Percentiles rank a stretch among this genome's conserved stretches.
These are phyloP conservation scores for Venturia pyrina DNA, from an alignment of 2,329 filamentous ascomycete genomes.

Conservation along the genomic window DNA sequence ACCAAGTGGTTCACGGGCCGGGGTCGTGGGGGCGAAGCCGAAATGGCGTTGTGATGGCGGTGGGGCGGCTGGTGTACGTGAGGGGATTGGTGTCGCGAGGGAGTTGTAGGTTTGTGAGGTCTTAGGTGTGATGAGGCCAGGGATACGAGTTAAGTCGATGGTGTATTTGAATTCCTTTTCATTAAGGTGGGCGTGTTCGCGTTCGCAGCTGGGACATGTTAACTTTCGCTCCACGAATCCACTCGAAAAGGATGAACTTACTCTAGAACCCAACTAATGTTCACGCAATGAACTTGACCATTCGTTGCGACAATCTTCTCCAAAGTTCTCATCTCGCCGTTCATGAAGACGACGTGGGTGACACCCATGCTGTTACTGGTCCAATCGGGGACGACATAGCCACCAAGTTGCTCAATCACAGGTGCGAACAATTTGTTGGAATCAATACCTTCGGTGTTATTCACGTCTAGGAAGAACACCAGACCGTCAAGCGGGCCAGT, in stretches of 20 bases:
- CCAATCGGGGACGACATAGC: conserved; percentile 68
- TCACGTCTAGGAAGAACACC: conserved; percentile 74
- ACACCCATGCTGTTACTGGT: conserved; percentile 63
- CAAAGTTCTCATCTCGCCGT: conserved; percentile 68
- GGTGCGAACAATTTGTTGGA: conserved; percentile 74
- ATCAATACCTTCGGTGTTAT: conserved; percentile 71
- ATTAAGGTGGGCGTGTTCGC: conserved; percentile 24
- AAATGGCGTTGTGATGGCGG: conserved; percentile 17
- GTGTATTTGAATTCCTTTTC: conserved; percentile 5
- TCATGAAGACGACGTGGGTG: conserved; percentile 85
- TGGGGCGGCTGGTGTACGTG: conserved; percentile 1
- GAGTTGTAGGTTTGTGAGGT: neutral
- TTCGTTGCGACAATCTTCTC: conserved; percentile 66
- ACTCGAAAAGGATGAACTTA: conserved; percentile 38
- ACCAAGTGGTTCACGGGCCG: conserved; percentile 1
- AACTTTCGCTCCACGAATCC: neutral
- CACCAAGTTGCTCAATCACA: conserved; percentile 70
- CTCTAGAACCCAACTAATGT: conserved; percentile 82
- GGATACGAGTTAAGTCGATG: conserved; percentile 4
- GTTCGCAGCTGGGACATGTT: conserved; percentile 19
- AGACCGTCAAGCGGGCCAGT: conserved; percentile 40
- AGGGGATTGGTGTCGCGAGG: neutral
- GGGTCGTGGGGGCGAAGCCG: conserved; percentile 17
- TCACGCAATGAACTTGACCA: conserved; percentile 74
- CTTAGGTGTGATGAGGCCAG: conserved; percentile 8